These are phyloP conservation scores for Lachnellula occidentalis DNA, from an alignment of 2,329 filamentous ascomycete genomes.

Conservation along the genomic window DNA sequence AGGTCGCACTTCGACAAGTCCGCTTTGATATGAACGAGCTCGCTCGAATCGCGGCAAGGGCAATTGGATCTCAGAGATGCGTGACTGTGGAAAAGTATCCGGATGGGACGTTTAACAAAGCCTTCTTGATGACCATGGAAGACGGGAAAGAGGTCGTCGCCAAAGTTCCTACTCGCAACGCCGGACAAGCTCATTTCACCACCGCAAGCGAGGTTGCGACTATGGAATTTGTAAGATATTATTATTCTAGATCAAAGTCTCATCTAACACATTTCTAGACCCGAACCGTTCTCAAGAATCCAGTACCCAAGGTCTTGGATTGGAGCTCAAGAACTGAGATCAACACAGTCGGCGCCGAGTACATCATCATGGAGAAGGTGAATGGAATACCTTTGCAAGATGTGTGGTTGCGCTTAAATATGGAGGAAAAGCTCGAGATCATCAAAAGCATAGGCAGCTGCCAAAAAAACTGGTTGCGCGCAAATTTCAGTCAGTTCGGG, in stretches of 20 bases:
- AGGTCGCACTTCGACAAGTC: not conserved
- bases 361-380: slow-evolving; percentile 37
- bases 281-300: slow-evolving; percentile 25
- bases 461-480: slow-evolving; percentile 30
- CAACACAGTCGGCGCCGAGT: slow-evolving; percentile 33
- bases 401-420: slow-evolving; percentile 21
- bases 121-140: slow-evolving; percentile 12
- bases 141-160: slow-evolving; percentile 7
- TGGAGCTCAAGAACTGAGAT: slow-evolving; percentile 34
- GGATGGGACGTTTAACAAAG: slow-evolving; percentile 26
- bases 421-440: slow-evolving; percentile 25
- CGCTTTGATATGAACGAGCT: slow-evolving; percentile 33
- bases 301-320: slow-evolving; percentile 38
- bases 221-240: slow-evolving; percentile 8
- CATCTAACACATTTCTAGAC: not conserved
- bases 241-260: not conserved
- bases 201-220: slow-evolving; percentile 16
- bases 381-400: slow-evolving; percentile 28
- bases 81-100: slow-evolving; percentile 1
- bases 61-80: slow-evolving; percentile 17
- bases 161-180: slow-evolving; percentile 10
- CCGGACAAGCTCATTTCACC: slow-evolving; percentile 6
- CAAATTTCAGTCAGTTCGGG: slow-evolving; percentile 26
- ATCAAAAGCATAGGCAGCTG: slow-evolving; percentile 31
- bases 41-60: slow-evolving; percentile 26